phyloP scores from a whole-genome alignment of 2,329 filamentous ascomycete species.

The Xylaria multiplex region DNA sequence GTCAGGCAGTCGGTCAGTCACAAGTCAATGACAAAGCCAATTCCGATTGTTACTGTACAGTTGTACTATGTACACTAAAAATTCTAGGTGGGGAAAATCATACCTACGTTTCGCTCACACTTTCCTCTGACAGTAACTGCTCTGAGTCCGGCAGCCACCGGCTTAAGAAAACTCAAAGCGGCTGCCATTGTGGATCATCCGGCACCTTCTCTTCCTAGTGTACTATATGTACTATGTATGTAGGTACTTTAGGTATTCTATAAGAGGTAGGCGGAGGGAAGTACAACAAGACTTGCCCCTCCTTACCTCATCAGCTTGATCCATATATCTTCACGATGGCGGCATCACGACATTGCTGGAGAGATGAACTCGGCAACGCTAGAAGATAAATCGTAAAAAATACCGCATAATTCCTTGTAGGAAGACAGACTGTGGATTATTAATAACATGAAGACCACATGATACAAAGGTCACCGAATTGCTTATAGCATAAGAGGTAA shows the following conservation, averaged over 20 bases:
- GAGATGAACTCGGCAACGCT: background rate
- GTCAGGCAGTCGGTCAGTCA: too few relatives aligned
- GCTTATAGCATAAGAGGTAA: background rate
- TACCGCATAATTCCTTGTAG: background rate
- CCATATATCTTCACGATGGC: too few relatives aligned
- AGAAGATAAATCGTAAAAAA: constrained; percentile 12
- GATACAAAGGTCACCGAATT: constrained; percentile 13
- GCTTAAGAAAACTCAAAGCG: constrained; percentile 1
- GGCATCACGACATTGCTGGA: background rate
- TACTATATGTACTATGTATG: too few relatives aligned
- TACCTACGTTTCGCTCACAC: background rate
- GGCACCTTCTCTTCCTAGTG: background rate
- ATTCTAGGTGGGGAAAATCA: constrained; percentile 34
- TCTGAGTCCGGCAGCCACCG: background rate
- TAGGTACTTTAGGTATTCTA: background rate
- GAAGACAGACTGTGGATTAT: constrained; percentile 5
- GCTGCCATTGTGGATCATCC: constrained; percentile 10
- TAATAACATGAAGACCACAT: background rate
- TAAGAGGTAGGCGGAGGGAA: background rate
- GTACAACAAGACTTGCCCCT: background rate
- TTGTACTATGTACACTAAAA: background rate
- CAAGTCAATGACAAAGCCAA: constrained; percentile 34
- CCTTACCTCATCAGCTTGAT: background rate
- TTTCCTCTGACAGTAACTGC: background rate
- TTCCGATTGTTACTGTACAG: background rate